These are phyloP conservation scores for Ambrosiella xylebori DNA, from an alignment of 2,329 filamentous ascomycete genomes.

Conservation along the genomic window DNA sequence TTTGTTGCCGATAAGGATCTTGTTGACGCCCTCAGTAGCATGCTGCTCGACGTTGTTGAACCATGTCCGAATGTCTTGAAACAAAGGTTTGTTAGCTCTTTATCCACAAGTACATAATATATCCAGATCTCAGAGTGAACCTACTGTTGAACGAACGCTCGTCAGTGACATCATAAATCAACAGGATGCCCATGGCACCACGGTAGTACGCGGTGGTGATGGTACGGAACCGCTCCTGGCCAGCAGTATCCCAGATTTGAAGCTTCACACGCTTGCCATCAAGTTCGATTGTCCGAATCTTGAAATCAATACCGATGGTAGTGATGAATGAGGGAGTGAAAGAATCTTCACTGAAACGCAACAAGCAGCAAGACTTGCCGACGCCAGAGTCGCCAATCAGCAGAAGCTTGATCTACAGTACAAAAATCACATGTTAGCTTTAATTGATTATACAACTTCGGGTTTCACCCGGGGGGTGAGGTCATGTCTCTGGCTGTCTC, in stretches of 20 bases:
- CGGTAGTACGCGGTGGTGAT: constrained; percentile 98
- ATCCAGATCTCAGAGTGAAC: constrained; percentile 18
- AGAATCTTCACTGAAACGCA: constrained; percentile 93
- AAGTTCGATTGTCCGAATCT: constrained; percentile 96
- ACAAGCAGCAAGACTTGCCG: constrained; percentile 89
- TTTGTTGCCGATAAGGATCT: constrained; percentile 99
- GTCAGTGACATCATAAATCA: constrained; percentile 97
- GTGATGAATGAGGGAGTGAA: constrained; percentile 97
- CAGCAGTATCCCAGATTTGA: constrained; percentile 98
- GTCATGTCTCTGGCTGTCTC: not conserved
- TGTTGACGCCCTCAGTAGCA: constrained; percentile 96
- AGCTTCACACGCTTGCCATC: constrained; percentile 98
- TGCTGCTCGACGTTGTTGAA: constrained; percentile 98
- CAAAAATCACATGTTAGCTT: not conserved
- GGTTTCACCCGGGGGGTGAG: not conserved
- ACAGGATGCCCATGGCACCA: constrained; percentile 91
- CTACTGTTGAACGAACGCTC: constrained; percentile 88
- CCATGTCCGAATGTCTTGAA: constrained; percentile 90
- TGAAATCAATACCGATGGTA: constrained; percentile 99
- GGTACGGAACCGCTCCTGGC: constrained; percentile 94
- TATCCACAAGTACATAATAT: not conserved
- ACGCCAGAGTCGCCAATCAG: constrained; percentile 94
- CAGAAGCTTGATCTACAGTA: constrained; percentile 73
- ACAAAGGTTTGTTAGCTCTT: constrained; percentile 11
- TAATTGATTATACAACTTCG: not conserved